Base-by-base conservation (phyloP, 2,329 filamentous ascomycete genomes). In the Alternaria brassicae region DNA sequence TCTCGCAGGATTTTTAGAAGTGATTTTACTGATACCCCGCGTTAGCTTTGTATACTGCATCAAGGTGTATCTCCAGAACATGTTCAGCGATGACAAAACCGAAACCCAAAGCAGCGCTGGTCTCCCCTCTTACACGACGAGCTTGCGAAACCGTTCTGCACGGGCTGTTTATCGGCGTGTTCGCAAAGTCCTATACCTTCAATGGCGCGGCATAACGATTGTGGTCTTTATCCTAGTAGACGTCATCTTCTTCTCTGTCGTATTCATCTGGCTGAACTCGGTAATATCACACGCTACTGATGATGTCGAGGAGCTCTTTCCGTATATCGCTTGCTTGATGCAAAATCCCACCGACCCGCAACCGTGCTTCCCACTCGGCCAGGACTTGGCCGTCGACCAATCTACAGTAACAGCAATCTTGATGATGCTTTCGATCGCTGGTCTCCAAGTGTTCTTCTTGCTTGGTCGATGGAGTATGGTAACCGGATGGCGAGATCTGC, bases 171-270 rank as follows among this genome's bases (percentile, higher is more conserved):
- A 96, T 75, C 89, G 91, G 63, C 88, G 95, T 69, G 87, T 99
- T 36, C 88, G 89, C 65, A 90, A 93, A 67, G 93, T 98, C 17
- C 86, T 99, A 36, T 88, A 91, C 74, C 86, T 98, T 4, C 95
- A 99, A 78, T 99, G 95, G 95, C 87, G 94, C 68, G 94, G 93
- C 42, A 94, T 97, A 60, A 87, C 88, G 41, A 91, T 98, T 61
- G 93, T 97, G 13, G 82, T 96, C 52, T 90, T 97, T 74, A 96
- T 98, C 68, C 86, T 97, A 58, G 86, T 88, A 60, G 93, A 98
- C 75, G 92, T 98, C 62, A 88, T 97, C 71, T 97, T 97, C 83
- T 97, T 98, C 79, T 89, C 93, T 2, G 83, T 97, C 44, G 86
- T 97, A 54, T 98, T 98, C 74, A 89, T 98, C 48, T 91, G 92